phyloP scores from a whole-genome alignment of 352 stramenopile genomes.

The Elongisporangium prolatum region DNA sequence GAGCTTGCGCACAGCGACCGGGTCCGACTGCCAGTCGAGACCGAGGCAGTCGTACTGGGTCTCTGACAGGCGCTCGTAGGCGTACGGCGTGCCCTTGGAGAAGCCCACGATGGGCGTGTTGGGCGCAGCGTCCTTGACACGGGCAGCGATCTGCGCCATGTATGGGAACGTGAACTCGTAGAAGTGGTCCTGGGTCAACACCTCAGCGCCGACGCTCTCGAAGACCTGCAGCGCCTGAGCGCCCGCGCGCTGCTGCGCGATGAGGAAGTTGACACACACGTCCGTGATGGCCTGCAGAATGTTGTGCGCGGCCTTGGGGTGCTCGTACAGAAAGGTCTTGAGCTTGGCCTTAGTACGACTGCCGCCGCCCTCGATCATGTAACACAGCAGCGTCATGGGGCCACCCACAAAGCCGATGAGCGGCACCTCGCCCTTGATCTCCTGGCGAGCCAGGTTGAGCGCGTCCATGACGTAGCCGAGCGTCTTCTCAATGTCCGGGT shows the following conservation, averaged over 20 bases:
- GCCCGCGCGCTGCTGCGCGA: constrained; percentile 91
- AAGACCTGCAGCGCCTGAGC: constrained; percentile 97
- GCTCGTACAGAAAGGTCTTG: constrained; percentile 93
- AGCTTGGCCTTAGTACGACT: constrained; percentile 94
- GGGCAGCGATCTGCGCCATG: constrained; percentile 72
- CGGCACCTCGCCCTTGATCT: constrained; percentile 90
- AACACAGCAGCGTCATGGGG: constrained; percentile 97
- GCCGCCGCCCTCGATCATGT: constrained; percentile 97
- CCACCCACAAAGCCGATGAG: constrained; percentile 98
- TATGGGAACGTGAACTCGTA: constrained; percentile 94
- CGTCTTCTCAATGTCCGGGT: constrained; percentile 89
- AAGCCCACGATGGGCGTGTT: constrained; percentile 79
- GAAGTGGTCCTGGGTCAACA: constrained; percentile 93
- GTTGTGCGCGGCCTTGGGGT: constrained; percentile 88
- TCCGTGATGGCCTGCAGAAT: constrained; percentile 94
- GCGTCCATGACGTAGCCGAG: constrained; percentile 95
- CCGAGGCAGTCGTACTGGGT: constrained; percentile 95
- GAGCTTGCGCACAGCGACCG: constrained; percentile 75
- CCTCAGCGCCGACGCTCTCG: constrained; percentile 94
- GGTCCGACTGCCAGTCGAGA: constrained; percentile 94
- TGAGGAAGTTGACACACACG: constrained; percentile 95
- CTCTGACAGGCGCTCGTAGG: constrained; percentile 58
- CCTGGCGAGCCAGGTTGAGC: constrained; percentile 90
- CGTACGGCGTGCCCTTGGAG: constrained; percentile 83
- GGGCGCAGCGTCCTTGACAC: constrained; percentile 65